phyloP scores from a whole-genome alignment of 2,329 filamentous ascomycete species.

The Immersiporthe knoxdaviesiana region DNA sequence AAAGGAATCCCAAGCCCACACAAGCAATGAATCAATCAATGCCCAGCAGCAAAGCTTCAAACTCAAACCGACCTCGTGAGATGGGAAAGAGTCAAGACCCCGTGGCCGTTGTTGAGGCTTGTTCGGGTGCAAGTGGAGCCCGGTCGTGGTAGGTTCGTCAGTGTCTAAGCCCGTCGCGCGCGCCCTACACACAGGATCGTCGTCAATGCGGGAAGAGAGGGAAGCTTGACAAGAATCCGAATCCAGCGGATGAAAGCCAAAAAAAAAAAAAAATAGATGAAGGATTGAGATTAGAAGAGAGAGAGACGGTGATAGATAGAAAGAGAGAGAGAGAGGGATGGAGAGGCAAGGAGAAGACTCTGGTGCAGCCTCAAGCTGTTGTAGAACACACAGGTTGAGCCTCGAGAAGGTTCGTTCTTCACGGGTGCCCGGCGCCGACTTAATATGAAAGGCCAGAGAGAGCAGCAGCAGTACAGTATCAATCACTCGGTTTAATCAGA shows the following conservation, averaged over 20 bases:
- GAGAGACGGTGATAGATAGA: not conserved
- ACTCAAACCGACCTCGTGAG: conserved; percentile 10
- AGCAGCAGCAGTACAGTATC: not conserved
- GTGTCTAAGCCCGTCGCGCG: conserved; percentile 2
- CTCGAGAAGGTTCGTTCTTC: not conserved
- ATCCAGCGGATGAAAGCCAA: conserved; percentile 24
- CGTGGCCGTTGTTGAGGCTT: conserved; percentile 11
- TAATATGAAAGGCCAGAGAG: conserved; percentile 6
- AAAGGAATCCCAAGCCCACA: not conserved
- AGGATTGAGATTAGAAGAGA: not conserved
- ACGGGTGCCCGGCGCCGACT: not conserved
- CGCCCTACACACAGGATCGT: conserved; percentile 8
- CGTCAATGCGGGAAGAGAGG: conserved; percentile 18
- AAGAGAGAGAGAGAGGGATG: not conserved
- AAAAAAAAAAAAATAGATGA: not conserved
- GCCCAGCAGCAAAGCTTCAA: conserved; percentile 10
- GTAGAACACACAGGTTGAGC: conserved; percentile 9
- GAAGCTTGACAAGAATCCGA: conserved; percentile 22
- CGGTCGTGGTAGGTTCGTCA: conserved; percentile 8
- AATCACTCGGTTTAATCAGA: not conserved
- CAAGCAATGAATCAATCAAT: not conserved
- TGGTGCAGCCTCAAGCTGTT: conserved; percentile 25
- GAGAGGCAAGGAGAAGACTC: not conserved
- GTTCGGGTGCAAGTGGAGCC: conserved; percentile 1
- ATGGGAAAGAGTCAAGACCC: not conserved